A percentile compares a stretch with the other conserved stretches of the same genome.
Evolutionary conservation across 768 basidiomycete species (phyloP).

Genomic region (Rhodotorula diobovata): DNA sequence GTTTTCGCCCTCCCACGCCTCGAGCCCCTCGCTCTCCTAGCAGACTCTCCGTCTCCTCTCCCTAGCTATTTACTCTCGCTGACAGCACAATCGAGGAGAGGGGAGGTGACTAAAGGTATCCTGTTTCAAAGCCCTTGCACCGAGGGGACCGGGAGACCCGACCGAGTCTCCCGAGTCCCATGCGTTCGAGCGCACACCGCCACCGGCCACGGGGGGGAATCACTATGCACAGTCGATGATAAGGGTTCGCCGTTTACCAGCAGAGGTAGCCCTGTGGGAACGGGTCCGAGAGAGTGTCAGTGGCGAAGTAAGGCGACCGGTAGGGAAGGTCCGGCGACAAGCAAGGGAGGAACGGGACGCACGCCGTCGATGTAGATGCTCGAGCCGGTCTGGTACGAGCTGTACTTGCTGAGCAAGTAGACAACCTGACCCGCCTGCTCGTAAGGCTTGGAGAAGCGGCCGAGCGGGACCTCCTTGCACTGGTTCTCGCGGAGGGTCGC

Average conservation of each 20-base stretch:
- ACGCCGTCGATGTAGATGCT: conserved; percentile 6
- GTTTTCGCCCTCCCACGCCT: too few species aligned
- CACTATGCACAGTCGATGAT: too few species aligned
- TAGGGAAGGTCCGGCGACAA: neutral
- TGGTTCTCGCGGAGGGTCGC: conserved; percentile 41
- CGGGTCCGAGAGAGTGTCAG: neutral
- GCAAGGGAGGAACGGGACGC: neutral
- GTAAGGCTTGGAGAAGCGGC: conserved; percentile 58
- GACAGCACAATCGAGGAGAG: too few species aligned
- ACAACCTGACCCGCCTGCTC: conserved; percentile 60
- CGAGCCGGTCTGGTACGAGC: conserved; percentile 3
- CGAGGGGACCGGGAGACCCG: too few species aligned
- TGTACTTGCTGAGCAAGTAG: conserved; percentile 55
- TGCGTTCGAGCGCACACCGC: too few species aligned
- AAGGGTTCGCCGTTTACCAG: conserved; percentile 44
- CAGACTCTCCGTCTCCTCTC: too few species aligned
- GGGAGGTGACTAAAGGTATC: too few species aligned
- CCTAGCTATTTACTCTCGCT: too few species aligned
- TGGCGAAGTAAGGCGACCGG: neutral
- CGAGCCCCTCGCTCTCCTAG: too few species aligned
- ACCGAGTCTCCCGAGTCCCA: too few species aligned
- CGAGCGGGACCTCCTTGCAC: conserved; percentile 51
- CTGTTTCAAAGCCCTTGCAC: too few species aligned
- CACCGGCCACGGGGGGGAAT: too few species aligned
- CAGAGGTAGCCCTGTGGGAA: conserved; percentile 43